A percentile compares a stretch with the other conserved stretches of the same genome.
phyloP scores from a whole-genome alignment of 2,329 filamentous ascomycete species.

The Aspergillus neoniger region DNA sequence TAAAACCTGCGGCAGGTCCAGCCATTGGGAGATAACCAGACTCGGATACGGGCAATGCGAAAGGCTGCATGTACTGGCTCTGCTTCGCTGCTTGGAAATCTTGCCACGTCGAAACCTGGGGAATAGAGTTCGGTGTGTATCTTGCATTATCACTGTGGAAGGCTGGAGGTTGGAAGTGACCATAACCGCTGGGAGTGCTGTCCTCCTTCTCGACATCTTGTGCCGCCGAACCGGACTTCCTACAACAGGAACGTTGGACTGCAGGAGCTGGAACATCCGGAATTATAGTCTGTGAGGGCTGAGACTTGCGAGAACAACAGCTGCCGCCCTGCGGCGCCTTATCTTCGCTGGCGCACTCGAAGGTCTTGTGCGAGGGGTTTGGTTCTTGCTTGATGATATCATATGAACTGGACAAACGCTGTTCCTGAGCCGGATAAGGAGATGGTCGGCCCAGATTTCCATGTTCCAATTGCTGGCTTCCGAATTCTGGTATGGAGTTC shows the following conservation, averaged over 20 bases:
- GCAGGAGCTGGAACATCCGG: conserved; percentile 8
- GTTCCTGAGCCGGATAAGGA: conserved; percentile 14
- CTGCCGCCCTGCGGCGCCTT: conserved; percentile 13
- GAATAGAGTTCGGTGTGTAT: conserved; percentile 19
- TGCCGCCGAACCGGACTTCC: conserved; percentile 15
- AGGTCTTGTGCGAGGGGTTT: not conserved
- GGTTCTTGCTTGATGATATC: not conserved
- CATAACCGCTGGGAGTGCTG: not conserved
- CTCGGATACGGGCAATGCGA: conserved; percentile 16
- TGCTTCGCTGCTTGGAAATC: conserved; percentile 19
- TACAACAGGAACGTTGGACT: conserved; percentile 33
- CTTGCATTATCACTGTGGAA: conserved; percentile 16
- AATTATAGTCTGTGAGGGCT: conserved; percentile 5
- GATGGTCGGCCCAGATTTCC: conserved; percentile 13
- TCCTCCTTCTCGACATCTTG: conserved; percentile 4
- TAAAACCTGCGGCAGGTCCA: conserved; percentile 18
- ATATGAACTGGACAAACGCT: not conserved
- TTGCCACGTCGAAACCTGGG: conserved; percentile 27
- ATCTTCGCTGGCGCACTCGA: not conserved
- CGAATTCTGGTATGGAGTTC: conserved; percentile 28
- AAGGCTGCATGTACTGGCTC: conserved; percentile 19
- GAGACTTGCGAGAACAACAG: conserved; percentile 31
- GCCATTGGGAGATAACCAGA: conserved; percentile 20
- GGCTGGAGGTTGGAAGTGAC: conserved; percentile 9
- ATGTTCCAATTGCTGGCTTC: conserved; percentile 25